phyloP scores from a whole-genome alignment of 805 yeast species.

The Saccharomycopsis fermentans region DNA sequence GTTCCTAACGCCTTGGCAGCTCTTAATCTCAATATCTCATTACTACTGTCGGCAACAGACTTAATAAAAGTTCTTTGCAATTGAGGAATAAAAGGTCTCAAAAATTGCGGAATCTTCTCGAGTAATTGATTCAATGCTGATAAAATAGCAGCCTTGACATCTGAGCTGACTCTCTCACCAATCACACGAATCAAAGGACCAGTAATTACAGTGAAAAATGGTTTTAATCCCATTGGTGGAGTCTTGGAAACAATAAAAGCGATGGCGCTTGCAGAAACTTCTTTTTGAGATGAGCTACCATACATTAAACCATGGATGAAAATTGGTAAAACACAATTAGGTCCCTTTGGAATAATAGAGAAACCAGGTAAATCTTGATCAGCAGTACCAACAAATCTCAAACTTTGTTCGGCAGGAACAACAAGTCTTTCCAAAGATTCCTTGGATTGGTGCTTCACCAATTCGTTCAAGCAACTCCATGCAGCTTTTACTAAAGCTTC shows the following conservation, averaged over 20 bases:
- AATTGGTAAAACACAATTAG: slow-evolving; percentile 78
- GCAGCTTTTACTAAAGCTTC: slow-evolving; percentile 53
- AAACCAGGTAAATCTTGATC: slow-evolving; percentile 69
- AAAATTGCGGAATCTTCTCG: slow-evolving; percentile 74
- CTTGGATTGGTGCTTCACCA: slow-evolving; percentile 66
- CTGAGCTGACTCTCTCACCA: slow-evolving; percentile 89
- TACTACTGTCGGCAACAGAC: slow-evolving; percentile 68
- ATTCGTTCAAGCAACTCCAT: slow-evolving; percentile 50
- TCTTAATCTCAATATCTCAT: slow-evolving; percentile 62
- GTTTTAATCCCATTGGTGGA: slow-evolving; percentile 69
- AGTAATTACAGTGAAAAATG: slow-evolving; percentile 85
- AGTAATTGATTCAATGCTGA: slow-evolving; percentile 72
- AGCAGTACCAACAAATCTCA: slow-evolving; percentile 37
- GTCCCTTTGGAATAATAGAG: slow-evolving; percentile 62
- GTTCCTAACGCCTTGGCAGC: slow-evolving; percentile 89
- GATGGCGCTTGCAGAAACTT: slow-evolving; percentile 77
- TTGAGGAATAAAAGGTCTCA: slow-evolving; percentile 95
- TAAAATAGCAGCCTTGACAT: slow-evolving; percentile 89
- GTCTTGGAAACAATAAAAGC: slow-evolving; percentile 81
- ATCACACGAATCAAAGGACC: slow-evolving; percentile 97
- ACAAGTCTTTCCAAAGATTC: slow-evolving; percentile 68
- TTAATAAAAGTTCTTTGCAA: slow-evolving; percentile 94
- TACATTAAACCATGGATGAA: slow-evolving; percentile 94
- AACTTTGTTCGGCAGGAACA: slow-evolving; percentile 67
- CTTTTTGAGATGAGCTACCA: slow-evolving; percentile 78